Percentiles rank a stretch among this genome's conserved stretches.
Evolutionary conservation across 2,329 filamentous ascomycete species (phyloP).

Genomic region (Cladosporium sp.): DNA sequence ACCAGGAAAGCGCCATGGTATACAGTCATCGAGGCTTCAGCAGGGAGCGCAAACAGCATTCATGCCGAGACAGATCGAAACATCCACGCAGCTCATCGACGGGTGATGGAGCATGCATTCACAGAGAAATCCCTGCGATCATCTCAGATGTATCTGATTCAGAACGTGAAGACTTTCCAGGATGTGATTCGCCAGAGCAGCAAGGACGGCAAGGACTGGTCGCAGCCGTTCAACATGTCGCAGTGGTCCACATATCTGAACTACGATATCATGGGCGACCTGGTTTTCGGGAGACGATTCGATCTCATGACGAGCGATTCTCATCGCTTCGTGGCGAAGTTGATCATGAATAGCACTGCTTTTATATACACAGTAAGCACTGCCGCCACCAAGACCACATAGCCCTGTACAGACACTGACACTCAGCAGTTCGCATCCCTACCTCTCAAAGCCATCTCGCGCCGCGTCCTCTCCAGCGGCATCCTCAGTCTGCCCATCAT

Average conservation of each 20-base stretch:
- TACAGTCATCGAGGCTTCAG: conserved; percentile 47
- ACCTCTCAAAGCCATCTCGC: neutral
- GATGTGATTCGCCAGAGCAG: conserved; percentile 2
- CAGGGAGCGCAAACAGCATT: conserved; percentile 45
- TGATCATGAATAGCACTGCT: conserved; percentile 11
- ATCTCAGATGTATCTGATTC: conserved; percentile 34
- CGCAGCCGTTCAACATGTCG: conserved; percentile 29
- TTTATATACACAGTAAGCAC: conserved; percentile 1
- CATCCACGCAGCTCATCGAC: conserved; percentile 50
- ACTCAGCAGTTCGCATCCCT: neutral
- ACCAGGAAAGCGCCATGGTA: conserved; percentile 54
- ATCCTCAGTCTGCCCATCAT: conserved; percentile 4
- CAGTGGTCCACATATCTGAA: conserved; percentile 44
- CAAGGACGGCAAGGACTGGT: conserved; percentile 26
- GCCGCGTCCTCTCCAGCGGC: neutral
- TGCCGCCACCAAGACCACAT: neutral
- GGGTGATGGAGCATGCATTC: conserved; percentile 52
- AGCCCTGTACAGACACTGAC: neutral
- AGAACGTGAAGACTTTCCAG: conserved; percentile 20
- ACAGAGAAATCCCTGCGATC: conserved; percentile 45
- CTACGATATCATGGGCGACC: conserved; percentile 56
- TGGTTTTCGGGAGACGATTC: conserved; percentile 42
- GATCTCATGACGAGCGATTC: conserved; percentile 5
- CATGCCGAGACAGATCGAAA: conserved; percentile 49
- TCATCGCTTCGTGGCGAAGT: conserved; percentile 1